Evolutionary conservation across 495 filamentous ascomycete genomes (phyloP), one percentile per base, ranked within the genome.

Genomic region (Penicilliopsis zonata): DNA sequence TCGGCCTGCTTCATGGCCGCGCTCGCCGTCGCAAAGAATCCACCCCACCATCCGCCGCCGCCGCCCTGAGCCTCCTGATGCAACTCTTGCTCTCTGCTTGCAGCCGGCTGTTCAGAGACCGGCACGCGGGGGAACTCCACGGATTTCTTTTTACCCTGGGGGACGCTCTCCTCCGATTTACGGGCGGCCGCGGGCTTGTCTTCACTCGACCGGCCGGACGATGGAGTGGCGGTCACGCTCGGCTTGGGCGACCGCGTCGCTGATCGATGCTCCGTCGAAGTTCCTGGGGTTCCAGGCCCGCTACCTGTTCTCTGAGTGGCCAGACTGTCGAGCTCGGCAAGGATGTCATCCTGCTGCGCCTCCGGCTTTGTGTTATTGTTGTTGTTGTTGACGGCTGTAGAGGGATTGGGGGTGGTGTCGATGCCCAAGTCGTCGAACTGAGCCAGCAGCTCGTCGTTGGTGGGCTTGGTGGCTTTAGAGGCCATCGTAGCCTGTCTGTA

Each of bases 1-100:
- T 96, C 86, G 18, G 92, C 90, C 50, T 86, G 83, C 67, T 93
- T 94, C 56, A 94, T 82, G 26, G 88, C 92, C 20, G 86, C 83
- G 25, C 46, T 65, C 15, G 74, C 72, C 1, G 66, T 68, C 16
- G 69, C 65, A 42, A 88, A 77, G 14, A 94, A 43, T 8, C 86
- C 77, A 37, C 90, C 88, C 85, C 86, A 95, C 88, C 90, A 95
- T 31, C 86, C 79, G 23, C 82, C 78, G 34, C 74, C 75, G 27
- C 62, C 58, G 37, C 61, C 55, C 37, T 58, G 50, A 20, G 50
- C 34, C 36, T 62, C 31, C 21, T 53, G 55, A 28, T 12, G n/a
- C n/a, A n/a, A 12, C 5, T 4, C n/a, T 4, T 10, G 12, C 26
- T 28, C 26, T 5, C 4, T 5, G 5, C 5, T 12, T 5, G 26